These are phyloP conservation scores for Cercospora berteroae DNA, from an alignment of 2,329 filamentous ascomycete genomes.

Conservation along the genomic window DNA sequence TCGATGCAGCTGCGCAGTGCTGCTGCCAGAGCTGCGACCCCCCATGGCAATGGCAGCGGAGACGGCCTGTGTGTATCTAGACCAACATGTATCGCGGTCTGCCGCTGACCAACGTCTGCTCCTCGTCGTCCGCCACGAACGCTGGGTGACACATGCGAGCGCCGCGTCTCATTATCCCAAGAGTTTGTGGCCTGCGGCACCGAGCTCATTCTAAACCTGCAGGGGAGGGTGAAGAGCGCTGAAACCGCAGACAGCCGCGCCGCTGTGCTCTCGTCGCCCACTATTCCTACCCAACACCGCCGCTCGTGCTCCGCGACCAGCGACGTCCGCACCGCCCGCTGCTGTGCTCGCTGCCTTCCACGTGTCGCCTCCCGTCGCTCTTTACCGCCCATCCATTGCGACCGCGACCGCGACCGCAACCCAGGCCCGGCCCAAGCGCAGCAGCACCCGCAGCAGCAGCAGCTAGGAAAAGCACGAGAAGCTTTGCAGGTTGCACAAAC, in stretches of 20 bases:
- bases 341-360: slow-evolving; percentile 4
- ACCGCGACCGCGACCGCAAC: neutral
- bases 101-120: neutral
- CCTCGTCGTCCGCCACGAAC: neutral
- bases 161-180: slow-evolving; percentile 3
- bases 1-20: neutral
- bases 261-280: neutral
- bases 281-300: slow-evolving; percentile 7
- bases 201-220: slow-evolving; percentile 5
- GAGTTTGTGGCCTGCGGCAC: slow-evolving; percentile 5
- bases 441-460: neutral
- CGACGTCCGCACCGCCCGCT: slow-evolving; percentile 3
- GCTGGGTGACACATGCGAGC: neutral
- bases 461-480: slow-evolving; percentile 8
- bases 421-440: neutral
- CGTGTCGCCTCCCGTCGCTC: slow-evolving; percentile 11
- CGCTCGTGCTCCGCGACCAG: slow-evolving; percentile 3
- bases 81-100: neutral
- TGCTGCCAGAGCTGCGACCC: neutral
- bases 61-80: neutral
- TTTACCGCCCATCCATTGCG: slow-evolving; percentile 11
- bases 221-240: slow-evolving; percentile 3
- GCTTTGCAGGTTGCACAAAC: slow-evolving; percentile 10
- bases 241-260: slow-evolving; percentile 7
- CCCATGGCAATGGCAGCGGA: neutral